Percentiles rank a stretch among this genome's conserved stretches.
Evolutionary conservation across 2,329 filamentous ascomycete species (phyloP).

Genomic region (Curvularia eragrostidis): DNA sequence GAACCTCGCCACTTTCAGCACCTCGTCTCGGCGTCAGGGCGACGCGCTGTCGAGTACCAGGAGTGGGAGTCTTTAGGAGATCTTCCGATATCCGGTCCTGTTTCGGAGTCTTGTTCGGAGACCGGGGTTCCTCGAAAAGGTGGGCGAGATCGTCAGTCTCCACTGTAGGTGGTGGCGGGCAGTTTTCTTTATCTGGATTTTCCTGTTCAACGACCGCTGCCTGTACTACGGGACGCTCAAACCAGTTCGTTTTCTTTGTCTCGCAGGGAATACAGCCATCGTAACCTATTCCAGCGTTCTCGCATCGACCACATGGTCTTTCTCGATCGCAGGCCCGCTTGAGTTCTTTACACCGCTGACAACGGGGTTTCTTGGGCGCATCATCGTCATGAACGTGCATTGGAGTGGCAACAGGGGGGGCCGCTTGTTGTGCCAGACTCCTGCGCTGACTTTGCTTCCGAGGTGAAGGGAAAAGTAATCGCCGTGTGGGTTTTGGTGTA

Average conservation of each 20-base stretch:
- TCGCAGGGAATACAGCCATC: constrained; percentile 34
- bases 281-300: constrained; percentile 26
- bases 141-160: constrained; percentile 63
- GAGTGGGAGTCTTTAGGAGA: constrained; percentile 56
- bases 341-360: constrained; percentile 33
- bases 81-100: constrained; percentile 63
- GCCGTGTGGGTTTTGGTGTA: constrained; percentile 68
- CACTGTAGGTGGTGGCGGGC: constrained; percentile 49
- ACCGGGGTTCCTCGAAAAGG: constrained; percentile 71
- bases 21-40: constrained; percentile 45
- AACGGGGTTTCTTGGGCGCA: constrained; percentile 30
- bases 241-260: constrained; percentile 26
- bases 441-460: constrained; percentile 69
- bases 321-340: constrained; percentile 38
- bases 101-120: constrained; percentile 63
- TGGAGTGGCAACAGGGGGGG: constrained; percentile 11
- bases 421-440: constrained; percentile 61
- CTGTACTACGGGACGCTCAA: constrained; percentile 23
- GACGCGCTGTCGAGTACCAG: constrained; percentile 46
- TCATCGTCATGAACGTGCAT: constrained; percentile 21
- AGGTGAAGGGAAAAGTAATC: constrained; percentile 79
- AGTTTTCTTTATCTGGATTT: constrained; percentile 64
- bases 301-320: constrained; percentile 34
- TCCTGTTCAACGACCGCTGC: constrained; percentile 24
- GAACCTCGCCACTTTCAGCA: constrained; percentile 25